Evolutionary conservation across 2,329 filamentous ascomycete genomes (phyloP), one percentile per base, ranked within the genome.

Genomic region (Fusarium oxysporum): DNA sequence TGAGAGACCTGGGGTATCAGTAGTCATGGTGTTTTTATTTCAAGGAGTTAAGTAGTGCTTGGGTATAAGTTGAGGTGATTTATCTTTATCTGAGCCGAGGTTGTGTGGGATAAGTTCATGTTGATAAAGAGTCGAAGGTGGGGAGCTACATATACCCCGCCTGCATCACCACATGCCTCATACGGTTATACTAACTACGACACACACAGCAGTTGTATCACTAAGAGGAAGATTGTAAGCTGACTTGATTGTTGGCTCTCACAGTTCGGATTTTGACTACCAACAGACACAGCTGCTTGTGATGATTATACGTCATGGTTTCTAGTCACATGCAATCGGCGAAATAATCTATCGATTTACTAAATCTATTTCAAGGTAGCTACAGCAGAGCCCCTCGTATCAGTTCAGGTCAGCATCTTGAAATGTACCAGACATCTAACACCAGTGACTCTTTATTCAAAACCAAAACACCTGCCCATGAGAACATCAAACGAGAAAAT

Each of bases 1-100:
- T 21, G 92, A 92, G 65, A 98, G 92, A 63, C 92, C 92, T 21
- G 65, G 54, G 10, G 65, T 61, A 47, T 70, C 57, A 23, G 65
- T 53, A 30, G 73, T 50, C 75, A 78, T 79, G 28, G 23, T 21
- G 17, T 23, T 43, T 13, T 16, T 6, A 13, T 19, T 33, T 30
- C 17, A 33, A 32, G 13, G 13, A 25, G 6, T 19, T 30, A 1
- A 17, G 11, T 6, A 21, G 16, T 35, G 17, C 0, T 9, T 9
- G 13, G 9, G 7, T 19, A 19, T 13, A 53, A 21, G 25, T 28
- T n/a, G 16, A 21, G 9, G 23, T 10, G 30, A 16, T 2, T 21
- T 23, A 13, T n/a, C 3, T 45, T 40, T 43, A n/a, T 53, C 13
- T 23, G 54, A 56, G 62, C 56, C 53, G 62, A 71, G 44, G 51